These are phyloP conservation scores for Erysimum cheiranthoides DNA, from an alignment of 345 rosid genomes.

Conservation along the genomic window DNA sequence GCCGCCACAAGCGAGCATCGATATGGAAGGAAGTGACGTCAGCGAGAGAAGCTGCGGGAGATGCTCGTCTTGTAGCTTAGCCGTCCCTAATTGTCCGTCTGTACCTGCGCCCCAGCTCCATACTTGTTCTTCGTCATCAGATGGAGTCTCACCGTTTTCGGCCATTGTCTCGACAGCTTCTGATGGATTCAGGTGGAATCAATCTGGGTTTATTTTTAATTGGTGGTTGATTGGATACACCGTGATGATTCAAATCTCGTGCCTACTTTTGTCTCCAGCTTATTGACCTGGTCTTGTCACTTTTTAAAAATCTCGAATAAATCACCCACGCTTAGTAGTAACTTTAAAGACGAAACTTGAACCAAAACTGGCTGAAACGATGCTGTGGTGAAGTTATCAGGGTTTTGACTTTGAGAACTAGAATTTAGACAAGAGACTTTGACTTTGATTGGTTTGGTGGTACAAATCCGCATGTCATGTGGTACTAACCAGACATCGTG, in stretches of 20 bases:
- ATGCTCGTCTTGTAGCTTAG: conserved; percentile 71
- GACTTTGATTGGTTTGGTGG: too few relatives aligned
- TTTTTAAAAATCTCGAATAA: background rate
- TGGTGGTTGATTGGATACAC: background rate
- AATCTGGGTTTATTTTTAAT: background rate
- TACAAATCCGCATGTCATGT: too few relatives aligned
- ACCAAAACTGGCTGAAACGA: background rate
- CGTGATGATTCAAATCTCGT: background rate
- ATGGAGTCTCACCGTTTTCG: background rate
- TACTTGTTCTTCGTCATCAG: conserved; percentile 35
- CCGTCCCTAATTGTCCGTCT: conserved; percentile 87
- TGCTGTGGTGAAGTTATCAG: background rate
- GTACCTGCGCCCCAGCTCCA: conserved; percentile 99
- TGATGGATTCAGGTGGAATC: background rate
- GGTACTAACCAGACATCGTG: too few relatives aligned
- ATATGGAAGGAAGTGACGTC: conserved; percentile 57
- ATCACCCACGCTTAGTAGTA: background rate
- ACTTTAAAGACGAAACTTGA: too few relatives aligned
- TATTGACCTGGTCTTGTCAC: background rate
- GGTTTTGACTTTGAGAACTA: background rate
- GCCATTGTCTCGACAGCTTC: background rate
- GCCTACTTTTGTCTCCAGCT: background rate
- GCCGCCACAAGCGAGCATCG: conserved; percentile 86
- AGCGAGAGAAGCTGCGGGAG: conserved; percentile 74
- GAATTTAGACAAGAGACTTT: too few relatives aligned